A percentile compares a stretch with the other conserved stretches of the same genome.
Conservation (phyloP, 371 early-diverging fungal species). For the Mortierella sp. region DNA sequence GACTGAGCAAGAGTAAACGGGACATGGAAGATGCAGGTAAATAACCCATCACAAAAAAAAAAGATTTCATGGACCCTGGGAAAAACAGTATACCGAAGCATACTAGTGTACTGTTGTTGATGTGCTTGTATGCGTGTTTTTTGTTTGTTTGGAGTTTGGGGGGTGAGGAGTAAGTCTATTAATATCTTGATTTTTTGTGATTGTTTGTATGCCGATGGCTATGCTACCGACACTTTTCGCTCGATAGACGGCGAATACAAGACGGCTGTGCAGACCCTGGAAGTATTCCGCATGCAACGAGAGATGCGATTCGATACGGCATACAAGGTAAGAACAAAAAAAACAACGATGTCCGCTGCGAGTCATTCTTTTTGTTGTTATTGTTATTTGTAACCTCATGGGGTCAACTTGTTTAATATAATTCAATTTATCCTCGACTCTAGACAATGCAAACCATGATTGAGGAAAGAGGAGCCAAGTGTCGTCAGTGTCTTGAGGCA, state of each 20-base stretch:
- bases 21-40: slow-evolving; percentile 71
- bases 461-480: slow-evolving; percentile 58
- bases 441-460: slow-evolving; percentile 66
- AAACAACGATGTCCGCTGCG: neutral
- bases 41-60: neutral
- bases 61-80: neutral
- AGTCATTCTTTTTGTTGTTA: neutral
- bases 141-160: neutral
- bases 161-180: slow-evolving; percentile 14
- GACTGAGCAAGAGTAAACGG: slow-evolving; percentile 62
- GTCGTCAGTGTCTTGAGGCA: slow-evolving; percentile 57
- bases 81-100: neutral
- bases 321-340: slow-evolving; percentile 56
- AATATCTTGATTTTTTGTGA: slow-evolving; percentile 1
- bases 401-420: neutral
- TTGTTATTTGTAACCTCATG: neutral
- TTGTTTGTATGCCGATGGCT: neutral
- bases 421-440: neutral
- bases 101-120: neutral
- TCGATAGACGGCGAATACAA: slow-evolving; percentile 67
- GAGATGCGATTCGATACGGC: slow-evolving; percentile 59
- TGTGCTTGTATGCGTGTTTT: neutral
- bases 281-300: slow-evolving; percentile 63
- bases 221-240: neutral
- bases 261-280: slow-evolving; percentile 66